Conservation (phyloP, 257 asterid genomes). For the Salvia rosmarinus region DNA sequence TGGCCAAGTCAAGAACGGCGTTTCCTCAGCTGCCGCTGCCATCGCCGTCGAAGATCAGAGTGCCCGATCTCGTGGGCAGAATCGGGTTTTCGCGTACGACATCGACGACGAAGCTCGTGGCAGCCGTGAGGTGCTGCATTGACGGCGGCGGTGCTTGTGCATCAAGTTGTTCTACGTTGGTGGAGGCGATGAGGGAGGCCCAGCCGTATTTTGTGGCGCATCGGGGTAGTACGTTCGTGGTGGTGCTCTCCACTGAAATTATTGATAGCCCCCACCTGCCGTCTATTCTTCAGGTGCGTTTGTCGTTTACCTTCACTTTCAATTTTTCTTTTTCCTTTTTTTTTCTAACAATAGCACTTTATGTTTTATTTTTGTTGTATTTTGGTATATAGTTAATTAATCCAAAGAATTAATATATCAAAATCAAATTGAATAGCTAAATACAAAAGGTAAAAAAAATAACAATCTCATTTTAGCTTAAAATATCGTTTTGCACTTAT, state of each 20-base stretch:
- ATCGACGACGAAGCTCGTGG: not conserved
- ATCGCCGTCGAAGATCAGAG: too few relatives aligned
- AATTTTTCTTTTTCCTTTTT: not conserved
- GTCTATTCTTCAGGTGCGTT: slow-evolving; percentile 51
- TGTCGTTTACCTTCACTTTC: not conserved
- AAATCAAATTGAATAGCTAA: too few relatives aligned
- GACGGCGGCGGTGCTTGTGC: slow-evolving; percentile 17
- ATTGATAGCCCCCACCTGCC: slow-evolving; percentile 45
- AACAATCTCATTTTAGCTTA: too few relatives aligned
- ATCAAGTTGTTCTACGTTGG: slow-evolving; percentile 34
- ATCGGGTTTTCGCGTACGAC: not conserved
- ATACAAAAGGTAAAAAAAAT: too few relatives aligned
- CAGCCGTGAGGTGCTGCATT: slow-evolving; percentile 22
- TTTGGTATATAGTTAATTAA: too few relatives aligned
- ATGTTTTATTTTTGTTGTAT: not conserved
- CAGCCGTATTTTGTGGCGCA: slow-evolving; percentile 58
- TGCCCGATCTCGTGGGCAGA: not conserved
- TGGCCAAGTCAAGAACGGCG: slow-evolving; percentile 38
- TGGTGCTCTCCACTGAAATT: slow-evolving; percentile 54
- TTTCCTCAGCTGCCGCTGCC: slow-evolving; percentile 13
- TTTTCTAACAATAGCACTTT: not conserved
- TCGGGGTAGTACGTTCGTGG: slow-evolving; percentile 57
- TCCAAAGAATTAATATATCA: too few relatives aligned
- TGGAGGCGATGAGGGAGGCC: slow-evolving; percentile 64
- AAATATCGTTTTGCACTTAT: too few relatives aligned